Evolutionary conservation across 148 eudicot species (phyloP), one percentile per base, ranked within the genome.

Genomic region (Agrostemma githago): DNA sequence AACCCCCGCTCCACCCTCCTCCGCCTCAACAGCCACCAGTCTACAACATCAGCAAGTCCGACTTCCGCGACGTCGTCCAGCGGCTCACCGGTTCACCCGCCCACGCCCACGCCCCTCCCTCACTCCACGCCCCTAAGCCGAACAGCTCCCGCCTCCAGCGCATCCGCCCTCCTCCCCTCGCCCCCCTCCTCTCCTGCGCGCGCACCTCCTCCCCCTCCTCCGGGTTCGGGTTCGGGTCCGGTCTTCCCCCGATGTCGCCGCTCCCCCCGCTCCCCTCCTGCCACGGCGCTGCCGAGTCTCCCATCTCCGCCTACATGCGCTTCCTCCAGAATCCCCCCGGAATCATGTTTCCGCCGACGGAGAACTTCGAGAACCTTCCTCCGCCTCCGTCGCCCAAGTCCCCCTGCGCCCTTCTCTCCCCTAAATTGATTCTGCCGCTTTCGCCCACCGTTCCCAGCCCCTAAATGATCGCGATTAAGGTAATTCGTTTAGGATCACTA

Each of bases 261-360:
- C 86, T 95, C 3, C 98, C 98, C 44, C 98, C 98, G 11, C 84
- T 95, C 2, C 98, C 98, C 6, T 15, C 88, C 3, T 92, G 92
- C 9, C 92, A 87, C 54, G 87, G 86, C n/a, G 83, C 98, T 11
- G 97, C 98, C 2, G 98, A 95, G 67, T 88, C 93, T 39, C 98
- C 98, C 68, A 88, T 95, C 78, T 91, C 98, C 14, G 89, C 98
- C 5, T 95, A 95, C 85, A 86, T 95, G 93, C 76, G 98, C 61
- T 85, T 79, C 59, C 73, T 89, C 37, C 89, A 92, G 6, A n/a
- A 41, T 6, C 17, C 70, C 2, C 3, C 2, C 12, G 20, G n/a
- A 6, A 66, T 66, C 10, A n/a, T 4, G 43, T 54, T 20, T 71
- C 83, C 53, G 21, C 66, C 73, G 63, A 62, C 76, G 76, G 74